phyloP scores from a whole-genome alignment of 345 rosid genomes.

The Eucalyptus pauciflora region DNA sequence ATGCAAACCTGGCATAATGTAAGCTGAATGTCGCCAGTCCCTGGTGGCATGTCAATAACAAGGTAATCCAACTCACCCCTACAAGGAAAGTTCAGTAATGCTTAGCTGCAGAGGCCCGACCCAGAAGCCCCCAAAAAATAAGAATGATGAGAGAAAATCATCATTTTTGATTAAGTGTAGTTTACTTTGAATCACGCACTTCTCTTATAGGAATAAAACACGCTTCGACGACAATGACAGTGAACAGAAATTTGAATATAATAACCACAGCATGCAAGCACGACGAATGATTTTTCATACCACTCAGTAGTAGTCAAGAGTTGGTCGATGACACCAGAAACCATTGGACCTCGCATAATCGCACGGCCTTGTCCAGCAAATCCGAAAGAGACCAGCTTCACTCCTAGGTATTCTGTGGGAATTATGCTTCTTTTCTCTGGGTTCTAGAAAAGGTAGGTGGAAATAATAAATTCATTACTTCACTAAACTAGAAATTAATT shows the following conservation, averaged over 20 bases:
- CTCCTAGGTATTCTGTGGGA: constrained; percentile 92
- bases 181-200: neutral
- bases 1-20: constrained; percentile 81
- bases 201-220: neutral
- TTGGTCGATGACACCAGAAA: constrained; percentile 92
- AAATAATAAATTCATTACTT: neutral
- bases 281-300: constrained; percentile 8
- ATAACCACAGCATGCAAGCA: neutral
- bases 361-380: constrained; percentile 97
- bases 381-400: constrained; percentile 93
- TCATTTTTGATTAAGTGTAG: neutral
- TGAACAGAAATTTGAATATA: neutral
- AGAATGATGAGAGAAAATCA: neutral
- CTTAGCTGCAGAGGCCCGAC: neutral
- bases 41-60: constrained; percentile 98
- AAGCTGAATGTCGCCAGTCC: constrained; percentile 97
- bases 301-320: constrained; percentile 91
- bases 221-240: neutral
- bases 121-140: neutral
- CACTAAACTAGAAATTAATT: neutral
- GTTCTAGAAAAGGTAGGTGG: constrained; percentile 25
- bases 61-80: constrained; percentile 99
- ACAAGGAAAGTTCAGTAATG: neutral
- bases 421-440: constrained; percentile 78
- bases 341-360: constrained; percentile 98